Conservation (phyloP, 139 green algal genomes). For the Tetradesmus obliquus region DNA sequence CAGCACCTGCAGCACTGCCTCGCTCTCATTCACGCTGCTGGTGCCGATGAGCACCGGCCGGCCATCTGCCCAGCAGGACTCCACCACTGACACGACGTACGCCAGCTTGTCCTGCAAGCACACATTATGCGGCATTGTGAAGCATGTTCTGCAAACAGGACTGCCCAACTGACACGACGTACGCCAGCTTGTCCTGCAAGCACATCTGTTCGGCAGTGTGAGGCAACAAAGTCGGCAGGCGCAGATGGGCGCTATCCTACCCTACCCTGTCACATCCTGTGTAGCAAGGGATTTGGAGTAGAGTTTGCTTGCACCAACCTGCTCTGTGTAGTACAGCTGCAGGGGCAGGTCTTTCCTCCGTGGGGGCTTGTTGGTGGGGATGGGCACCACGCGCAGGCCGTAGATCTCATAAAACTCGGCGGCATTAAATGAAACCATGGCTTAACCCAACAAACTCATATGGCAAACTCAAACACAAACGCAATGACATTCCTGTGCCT, state of each 20-base stretch:
- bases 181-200: conserved; percentile 37
- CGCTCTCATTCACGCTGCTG: conserved; percentile 72
- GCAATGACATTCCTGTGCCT: background rate
- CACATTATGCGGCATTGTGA: background rate
- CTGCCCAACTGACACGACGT: conserved; percentile 33
- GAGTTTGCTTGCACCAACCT: background rate
- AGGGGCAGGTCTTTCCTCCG: conserved; percentile 69
- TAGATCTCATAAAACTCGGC: conserved; percentile 76
- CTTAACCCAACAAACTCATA: background rate
- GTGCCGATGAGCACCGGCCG: conserved; percentile 94
- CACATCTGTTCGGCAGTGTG: background rate
- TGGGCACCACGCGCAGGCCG: conserved; percentile 66
- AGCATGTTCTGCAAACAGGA: background rate
- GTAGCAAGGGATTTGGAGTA: too few species aligned
- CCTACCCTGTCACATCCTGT: too few species aligned
- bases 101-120: conserved; percentile 37
- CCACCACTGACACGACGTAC: conserved; percentile 35
- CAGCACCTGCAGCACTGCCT: conserved; percentile 47
- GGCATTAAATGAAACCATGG: conserved; percentile 6
- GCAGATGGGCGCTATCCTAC: too few species aligned
- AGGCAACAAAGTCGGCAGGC: too few species aligned
- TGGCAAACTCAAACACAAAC: background rate
- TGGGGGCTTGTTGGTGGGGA: conserved; percentile 87
- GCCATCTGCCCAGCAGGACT: conserved; percentile 40
- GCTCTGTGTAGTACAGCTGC: conserved; percentile 64